Conservation (phyloP, 768 basidiomycete genomes). For the Kwoniella sp. region DNA sequence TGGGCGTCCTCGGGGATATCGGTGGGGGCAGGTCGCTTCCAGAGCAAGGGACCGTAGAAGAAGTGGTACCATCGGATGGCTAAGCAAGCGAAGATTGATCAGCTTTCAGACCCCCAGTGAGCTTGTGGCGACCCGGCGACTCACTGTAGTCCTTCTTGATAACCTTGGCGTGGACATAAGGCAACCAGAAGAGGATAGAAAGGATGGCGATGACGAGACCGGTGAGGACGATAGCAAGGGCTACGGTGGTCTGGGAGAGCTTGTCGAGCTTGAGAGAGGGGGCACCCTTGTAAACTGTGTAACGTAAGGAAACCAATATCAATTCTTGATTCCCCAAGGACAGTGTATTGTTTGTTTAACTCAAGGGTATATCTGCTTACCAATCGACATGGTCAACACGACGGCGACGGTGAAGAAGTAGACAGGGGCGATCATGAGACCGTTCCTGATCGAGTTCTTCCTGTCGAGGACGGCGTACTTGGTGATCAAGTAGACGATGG, state of each 20-base stretch:
- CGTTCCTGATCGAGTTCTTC: constrained; percentile 52
- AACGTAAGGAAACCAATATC: background rate
- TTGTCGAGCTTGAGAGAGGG: constrained; percentile 56
- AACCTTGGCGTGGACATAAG: constrained; percentile 57
- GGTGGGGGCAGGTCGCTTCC: constrained; percentile 54
- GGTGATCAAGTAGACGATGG: constrained; percentile 53
- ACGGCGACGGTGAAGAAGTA: constrained; percentile 53
- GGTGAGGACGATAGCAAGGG: constrained; percentile 56
- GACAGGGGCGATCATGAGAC: constrained; percentile 51
- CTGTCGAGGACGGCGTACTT: constrained; percentile 56
- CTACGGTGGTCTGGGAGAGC: constrained; percentile 46
- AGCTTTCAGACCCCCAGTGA: too few relatives aligned
- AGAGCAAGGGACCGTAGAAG: constrained; percentile 58
- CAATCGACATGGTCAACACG: constrained; percentile 58
- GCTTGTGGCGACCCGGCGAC: background rate
- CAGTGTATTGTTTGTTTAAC: background rate
- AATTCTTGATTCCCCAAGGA: too few relatives aligned
- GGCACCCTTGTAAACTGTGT: constrained; percentile 56
- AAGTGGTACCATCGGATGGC: constrained; percentile 57
- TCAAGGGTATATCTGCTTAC: constrained; percentile 19
- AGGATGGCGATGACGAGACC: constrained; percentile 53
- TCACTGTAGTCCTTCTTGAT: constrained; percentile 57
- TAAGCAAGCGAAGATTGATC: background rate
- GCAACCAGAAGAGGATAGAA: constrained; percentile 58
- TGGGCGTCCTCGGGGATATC: constrained; percentile 39